Conservation (phyloP, 2,329 filamentous ascomycete species). For the Claviceps purpurea region DNA sequence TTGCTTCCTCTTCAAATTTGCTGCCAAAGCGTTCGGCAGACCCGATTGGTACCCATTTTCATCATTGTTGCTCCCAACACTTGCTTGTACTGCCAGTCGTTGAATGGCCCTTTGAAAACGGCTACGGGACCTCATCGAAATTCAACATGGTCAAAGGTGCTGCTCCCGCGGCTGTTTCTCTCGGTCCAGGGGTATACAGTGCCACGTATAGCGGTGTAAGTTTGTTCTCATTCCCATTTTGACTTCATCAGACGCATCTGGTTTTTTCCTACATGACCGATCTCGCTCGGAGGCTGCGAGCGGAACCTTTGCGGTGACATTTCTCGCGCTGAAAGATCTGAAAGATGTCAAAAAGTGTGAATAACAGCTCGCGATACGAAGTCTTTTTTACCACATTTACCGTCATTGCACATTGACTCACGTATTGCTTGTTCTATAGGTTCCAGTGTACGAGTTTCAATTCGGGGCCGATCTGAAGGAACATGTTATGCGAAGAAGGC, state of each 20-base stretch:
- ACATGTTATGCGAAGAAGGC: constrained; percentile 90
- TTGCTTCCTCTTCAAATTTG: neutral
- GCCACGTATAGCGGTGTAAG: constrained; percentile 57
- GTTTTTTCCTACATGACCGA: neutral
- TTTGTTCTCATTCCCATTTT: neutral
- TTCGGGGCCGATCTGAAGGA: constrained; percentile 63
- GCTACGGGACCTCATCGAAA: constrained; percentile 7
- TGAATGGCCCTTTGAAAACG: neutral
- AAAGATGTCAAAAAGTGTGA: neutral
- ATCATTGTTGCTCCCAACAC: neutral
- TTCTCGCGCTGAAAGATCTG: neutral
- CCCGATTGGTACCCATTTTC: neutral
- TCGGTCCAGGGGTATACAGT: constrained; percentile 45
- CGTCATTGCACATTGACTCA: neutral
- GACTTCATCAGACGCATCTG: neutral
- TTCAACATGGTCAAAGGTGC: constrained; percentile 34
- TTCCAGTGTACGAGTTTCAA: constrained; percentile 89
- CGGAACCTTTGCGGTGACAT: neutral
- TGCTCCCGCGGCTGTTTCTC: constrained; percentile 14
- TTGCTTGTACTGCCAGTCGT: neutral
- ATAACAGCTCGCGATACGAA: no score
- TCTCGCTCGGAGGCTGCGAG: neutral
- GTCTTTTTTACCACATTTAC: neutral
- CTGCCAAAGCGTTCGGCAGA: no score
- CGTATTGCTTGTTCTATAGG: constrained; percentile 35